Evolutionary conservation across 352 stramenopile genomes (phyloP), one percentile per base, ranked within the genome.

Genomic region (Globisporangium acanthophoron): DNA sequence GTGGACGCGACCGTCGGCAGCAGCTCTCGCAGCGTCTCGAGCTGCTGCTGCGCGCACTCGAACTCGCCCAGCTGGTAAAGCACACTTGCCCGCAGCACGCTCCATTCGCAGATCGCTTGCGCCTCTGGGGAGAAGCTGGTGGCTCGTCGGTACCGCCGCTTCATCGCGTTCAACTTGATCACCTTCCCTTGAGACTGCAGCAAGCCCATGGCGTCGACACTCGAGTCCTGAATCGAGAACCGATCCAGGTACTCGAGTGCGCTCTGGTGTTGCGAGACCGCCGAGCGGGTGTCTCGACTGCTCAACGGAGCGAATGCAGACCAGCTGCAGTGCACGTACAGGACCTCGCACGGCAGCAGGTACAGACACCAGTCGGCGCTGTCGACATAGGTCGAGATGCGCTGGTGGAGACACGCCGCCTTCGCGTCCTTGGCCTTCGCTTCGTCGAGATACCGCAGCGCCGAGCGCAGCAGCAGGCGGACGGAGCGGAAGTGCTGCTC

Each of bases 281-380:
- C 15, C n/a, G 54, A 50, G n/a, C n/a, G 20, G 2, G 15, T 54
- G 15, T 24, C 6, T 15, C 18, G 27, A 8, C 49, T 18, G 18
- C 31, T 7, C 1, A 27, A 5, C 29, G 49, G 9, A 7, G 15
- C 27, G 27, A 21, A 41, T 29, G 27, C 16, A 29, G 24, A 31
- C 5, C 27, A 48, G 49, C 3, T 35, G 53, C 61, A 73, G 47
- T 73, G 66, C 3, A 81, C 54, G 43, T 79, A 79, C 29, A 81
- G 39, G 3, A 79, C 51, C 54, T 81, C 73, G 56, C 56, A 69
- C 0, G 73, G 73, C 20, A 81, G 45, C 18, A 79, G 41, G 29
- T 56, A 40, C 27, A 81, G 29, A 15, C 69, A 71, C 44, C 61
- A 61, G 47, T 79, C 73, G 39, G 41, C 54, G 21, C 58, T 41